Conservation (phyloP, 1,284 basidiomycete species). For the Microbotryum lychnidis-dioicae region DNA sequence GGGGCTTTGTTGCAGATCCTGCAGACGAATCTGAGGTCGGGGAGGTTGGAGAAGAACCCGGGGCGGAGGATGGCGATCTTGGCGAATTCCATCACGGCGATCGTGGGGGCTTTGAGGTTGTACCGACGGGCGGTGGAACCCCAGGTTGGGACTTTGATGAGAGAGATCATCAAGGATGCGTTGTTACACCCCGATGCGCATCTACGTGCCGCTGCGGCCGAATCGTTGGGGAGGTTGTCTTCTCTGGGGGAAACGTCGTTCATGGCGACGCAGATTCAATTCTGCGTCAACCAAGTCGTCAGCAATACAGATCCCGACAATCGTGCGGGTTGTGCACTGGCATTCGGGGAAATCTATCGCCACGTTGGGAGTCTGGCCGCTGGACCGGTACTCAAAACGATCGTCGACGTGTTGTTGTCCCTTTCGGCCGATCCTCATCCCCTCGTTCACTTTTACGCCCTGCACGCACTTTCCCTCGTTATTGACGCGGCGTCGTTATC, state of each 20-base stretch:
- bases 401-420: slow-evolving; percentile 91
- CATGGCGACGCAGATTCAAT: slow-evolving; percentile 80
- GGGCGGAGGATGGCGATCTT: slow-evolving; percentile 81
- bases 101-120: slow-evolving; percentile 61
- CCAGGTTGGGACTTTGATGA: slow-evolving; percentile 28
- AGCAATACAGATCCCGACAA: slow-evolving; percentile 88
- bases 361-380: slow-evolving; percentile 89
- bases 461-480: slow-evolving; percentile 76
- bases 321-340: slow-evolving; percentile 85
- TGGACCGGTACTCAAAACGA: slow-evolving; percentile 88
- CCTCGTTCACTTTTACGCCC: slow-evolving; percentile 86
- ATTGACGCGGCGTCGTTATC: slow-evolving; percentile 86
- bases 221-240: slow-evolving; percentile 80
- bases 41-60: slow-evolving; percentile 77
- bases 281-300: slow-evolving; percentile 90
- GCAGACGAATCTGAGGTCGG: slow-evolving; percentile 52
- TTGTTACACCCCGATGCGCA: slow-evolving; percentile 71
- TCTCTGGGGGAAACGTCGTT: slow-evolving; percentile 76
- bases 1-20: slow-evolving; percentile 59
- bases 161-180: slow-evolving; percentile 52
- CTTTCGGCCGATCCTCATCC: slow-evolving; percentile 94
- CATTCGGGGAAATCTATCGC: slow-evolving; percentile 88
- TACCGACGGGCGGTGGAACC: slow-evolving; percentile 8
- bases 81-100: slow-evolving; percentile 71
- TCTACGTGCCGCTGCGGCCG: slow-evolving; percentile 72